Evolutionary conservation across 257 asterid species (phyloP), one percentile per base, ranked within the genome.

Genomic region (Solanum microdontum): DNA sequence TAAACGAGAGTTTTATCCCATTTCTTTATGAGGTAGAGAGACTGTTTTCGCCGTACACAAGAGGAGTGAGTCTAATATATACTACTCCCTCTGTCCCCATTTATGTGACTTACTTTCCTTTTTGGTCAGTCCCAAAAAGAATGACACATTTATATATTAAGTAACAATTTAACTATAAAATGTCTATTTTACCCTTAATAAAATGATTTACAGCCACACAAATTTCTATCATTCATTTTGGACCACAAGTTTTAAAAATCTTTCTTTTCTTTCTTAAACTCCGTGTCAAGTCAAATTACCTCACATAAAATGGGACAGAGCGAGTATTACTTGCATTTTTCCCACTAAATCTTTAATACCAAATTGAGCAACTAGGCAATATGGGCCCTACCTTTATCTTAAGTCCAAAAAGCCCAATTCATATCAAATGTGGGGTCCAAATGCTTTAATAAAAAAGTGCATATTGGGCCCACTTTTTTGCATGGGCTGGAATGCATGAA

Each of bases 401-500:
- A 13, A 2, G 73, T 76, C 55, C 36, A 64, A 58, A 0, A 19
- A 1, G 37, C 24, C 40, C 62, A 72, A 55, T 75, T 69, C 28
- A 69, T 37, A 69, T 32, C 34, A 43, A 40, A 32, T 69, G 60
- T 84, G 74, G 92, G 86, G n/a, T 82, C 88, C 69, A 21, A 30
- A 12, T 21, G 1, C 39, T 82, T 86, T 85, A 87, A 30, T 26
- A 83, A 51, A 15, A 43, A 17, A 86, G 84, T 58, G 1, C 4
- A 30, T 30, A 1, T 9, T 13, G 19, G 84, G 82, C 83, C 40
- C 84, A 86, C 86, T 58, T 37, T 74, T 48, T 79, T 40, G 32
- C 26, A 87, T 88, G 89, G 90, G 88, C 91, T 87, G 89, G 86
- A 88, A 84, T 69, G 88, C 91, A 90, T 74, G 74, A 40, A 76